Base-by-base conservation (phyloP, 768 basidiomycete species). In the Leccinum subgranulosum region DNA sequence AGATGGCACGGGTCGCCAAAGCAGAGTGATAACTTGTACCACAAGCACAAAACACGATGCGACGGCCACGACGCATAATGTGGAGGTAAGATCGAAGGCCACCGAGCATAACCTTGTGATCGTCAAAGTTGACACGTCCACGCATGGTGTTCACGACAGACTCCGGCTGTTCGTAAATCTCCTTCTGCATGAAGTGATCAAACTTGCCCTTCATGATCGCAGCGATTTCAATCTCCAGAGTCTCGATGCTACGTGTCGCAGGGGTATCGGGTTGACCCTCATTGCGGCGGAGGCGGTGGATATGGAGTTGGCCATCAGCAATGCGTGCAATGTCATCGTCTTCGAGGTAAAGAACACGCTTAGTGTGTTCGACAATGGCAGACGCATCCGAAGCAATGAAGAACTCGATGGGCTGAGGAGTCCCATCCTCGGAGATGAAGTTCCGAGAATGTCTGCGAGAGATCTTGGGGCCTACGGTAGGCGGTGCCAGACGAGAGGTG, bases 191-290 rank as follows among this genome's bases (percentile, higher is more conserved):
- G 79, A 99, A 99, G 71, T 96, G 95, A 71, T 93, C 93, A 73
- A 98, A 99, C 75, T 94, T 93, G 71, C 97, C 97, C 83, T 99
- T 99, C 97, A 98, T 98, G 78, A 99, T 98, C 64, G 96, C 97
- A n/a, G 96, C 96, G 48, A 99, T 85, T 76, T 99, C 97, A 63
- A 99, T 86, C 76, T 98, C 97, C 65, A 99, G 86, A 6, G 94
- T 97, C 79, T 98, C 97, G 74, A 99, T 98, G 63, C 85, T 93
- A 64, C 97, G 91, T 33, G 94, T 96, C 7, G 71, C 66, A 31
- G 66, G 68, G 25, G 91, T 70, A 31, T 86, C 85, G 49, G 79
- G 73, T 62, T 83, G 83, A 39, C 82, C 78, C 62, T 92, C 93
- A 64, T 90, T 86, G 71, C 92, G 87, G 64, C 97, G 92, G 58